Conservation (phyloP, 140 eudicot species). For the Flaveria floridana region DNA sequence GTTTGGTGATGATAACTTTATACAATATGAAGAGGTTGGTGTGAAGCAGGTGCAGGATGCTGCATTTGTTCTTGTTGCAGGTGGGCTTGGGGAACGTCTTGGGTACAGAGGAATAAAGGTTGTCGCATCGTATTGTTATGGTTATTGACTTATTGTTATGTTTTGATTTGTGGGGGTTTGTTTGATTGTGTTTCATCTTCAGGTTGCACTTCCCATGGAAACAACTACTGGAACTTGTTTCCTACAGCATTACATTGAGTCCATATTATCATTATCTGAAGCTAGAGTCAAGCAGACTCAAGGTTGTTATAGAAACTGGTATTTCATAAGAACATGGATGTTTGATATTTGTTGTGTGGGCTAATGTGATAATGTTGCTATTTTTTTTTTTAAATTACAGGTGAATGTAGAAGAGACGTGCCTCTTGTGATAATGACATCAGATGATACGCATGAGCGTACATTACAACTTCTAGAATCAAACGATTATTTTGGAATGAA, state of each 20-base stretch:
- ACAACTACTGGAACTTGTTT: constrained; percentile 77
- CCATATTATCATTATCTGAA: constrained; percentile 80
- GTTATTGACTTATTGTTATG: neutral
- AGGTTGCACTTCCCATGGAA: constrained; percentile 94
- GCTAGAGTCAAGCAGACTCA: constrained; percentile 54
- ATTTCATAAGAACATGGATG: neutral
- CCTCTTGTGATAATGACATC: constrained; percentile 97
- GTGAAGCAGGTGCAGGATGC: constrained; percentile 74
- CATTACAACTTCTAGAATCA: constrained; percentile 66
- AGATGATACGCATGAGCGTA: constrained; percentile 86
- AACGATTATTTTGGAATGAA: constrained; percentile 93
- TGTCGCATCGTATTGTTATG: neutral
- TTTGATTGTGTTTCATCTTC: constrained; percentile 22
- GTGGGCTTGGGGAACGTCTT: constrained; percentile 99
- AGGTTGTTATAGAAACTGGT: constrained; percentile 41
- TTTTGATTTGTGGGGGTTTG: constrained; percentile 6
- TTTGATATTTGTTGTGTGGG: neutral
- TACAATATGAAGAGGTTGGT: constrained; percentile 76
- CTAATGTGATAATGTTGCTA: constrained; percentile 7
- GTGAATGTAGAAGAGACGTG: constrained; percentile 59
- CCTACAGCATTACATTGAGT: constrained; percentile 81
- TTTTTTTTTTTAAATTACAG: constrained; percentile 36
- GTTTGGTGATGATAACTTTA: constrained; percentile 68
- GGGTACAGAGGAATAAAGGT: constrained; percentile 98
- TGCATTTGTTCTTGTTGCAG: constrained; percentile 99